Evolutionary conservation across 1,284 basidiomycete genomes (phyloP), one percentile per base, ranked within the genome.

Genomic region (Vanrija sp.): DNA sequence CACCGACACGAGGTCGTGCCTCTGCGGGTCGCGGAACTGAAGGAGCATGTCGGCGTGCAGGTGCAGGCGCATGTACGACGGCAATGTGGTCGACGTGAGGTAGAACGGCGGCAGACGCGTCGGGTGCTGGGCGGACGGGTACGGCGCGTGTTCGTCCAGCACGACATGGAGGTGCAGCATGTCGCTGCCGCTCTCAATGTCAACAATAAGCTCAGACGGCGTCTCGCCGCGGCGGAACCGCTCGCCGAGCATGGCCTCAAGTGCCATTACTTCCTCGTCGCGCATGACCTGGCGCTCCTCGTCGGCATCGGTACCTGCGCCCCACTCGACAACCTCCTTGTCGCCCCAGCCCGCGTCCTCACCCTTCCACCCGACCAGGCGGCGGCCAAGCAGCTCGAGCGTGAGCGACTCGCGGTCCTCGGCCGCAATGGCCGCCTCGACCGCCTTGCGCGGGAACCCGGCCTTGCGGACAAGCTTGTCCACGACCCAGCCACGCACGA

Each of bases 51-150:
- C 79, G 3, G 84, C 82, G n/a, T 91, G 81, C 16, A 96, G 81
- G 65, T 95, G 85, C 0, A 97, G 83, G 34, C 90, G 85, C 59
- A 96, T 80, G 72, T 96, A 97, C 0, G 91, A 82, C 0, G 93
- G 84, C 6, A 89, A 78, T 0, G 83, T 83, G 0, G 77, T 69
- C 1, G 91, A 92, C 0, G 86, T 82, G 54, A 96, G 76, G 69
- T 86, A 94, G 73, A 93, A 84, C 0, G 84, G 76, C 0, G 91
- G 91, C 6, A 84, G 79, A 57, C 80, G 80, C 5, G 78, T 78
- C 5, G 72, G 73, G 44, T 76, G 65, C 46, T 66, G 61, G 4
- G 80, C 70, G 38, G 83, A 79, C 15, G 85, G 83, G 67, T 85
- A 86, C 5, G 78, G 69, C 52, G 81, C 79, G n/a, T 79, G 69